Conservation (phyloP, 2,329 filamentous ascomycete species). For the Xylaria sp. region DNA sequence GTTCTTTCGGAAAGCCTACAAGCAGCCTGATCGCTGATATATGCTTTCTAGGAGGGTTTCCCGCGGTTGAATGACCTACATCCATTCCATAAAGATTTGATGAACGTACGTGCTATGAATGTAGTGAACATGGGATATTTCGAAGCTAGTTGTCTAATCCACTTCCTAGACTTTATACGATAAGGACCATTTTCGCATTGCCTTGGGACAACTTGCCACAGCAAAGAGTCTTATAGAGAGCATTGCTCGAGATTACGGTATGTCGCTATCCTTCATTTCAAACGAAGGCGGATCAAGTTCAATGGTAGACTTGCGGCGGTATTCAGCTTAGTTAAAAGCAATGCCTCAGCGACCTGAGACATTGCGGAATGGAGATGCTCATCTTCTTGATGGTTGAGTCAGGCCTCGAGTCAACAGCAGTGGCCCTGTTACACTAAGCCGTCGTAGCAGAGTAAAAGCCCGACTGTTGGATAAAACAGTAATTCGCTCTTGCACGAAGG, state of each 20-base stretch:
- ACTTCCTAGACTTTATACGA: constrained; percentile 89
- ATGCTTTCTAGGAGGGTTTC: constrained; percentile 71
- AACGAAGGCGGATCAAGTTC: neutral
- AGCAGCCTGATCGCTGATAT: constrained; percentile 8
- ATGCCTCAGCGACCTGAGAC: neutral
- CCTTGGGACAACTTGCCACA: constrained; percentile 93
- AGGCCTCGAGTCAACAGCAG: too few relatives aligned
- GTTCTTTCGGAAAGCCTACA: neutral
- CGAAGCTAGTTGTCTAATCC: constrained; percentile 2
- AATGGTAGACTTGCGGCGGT: neutral
- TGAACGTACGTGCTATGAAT: constrained; percentile 53
- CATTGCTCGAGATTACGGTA: constrained; percentile 85
- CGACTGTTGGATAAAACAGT: neutral
- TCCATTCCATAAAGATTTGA: constrained; percentile 86
- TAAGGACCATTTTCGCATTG: constrained; percentile 97
- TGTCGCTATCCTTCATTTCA: neutral
- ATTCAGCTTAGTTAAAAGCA: neutral
- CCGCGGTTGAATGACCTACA: constrained; percentile 94
- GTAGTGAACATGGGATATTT: neutral
- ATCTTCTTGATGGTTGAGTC: neutral
- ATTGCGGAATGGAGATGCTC: neutral
- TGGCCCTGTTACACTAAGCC: neutral
- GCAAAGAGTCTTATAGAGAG: constrained; percentile 97
- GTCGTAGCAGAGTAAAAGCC: neutral
- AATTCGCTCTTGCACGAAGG: neutral